Percentiles rank a stretch among this genome's conserved stretches.
These are phyloP conservation scores for Debaryomycetaceae sp. DNA, from an alignment of 1,139 yeast species.

Conservation along the genomic window DNA sequence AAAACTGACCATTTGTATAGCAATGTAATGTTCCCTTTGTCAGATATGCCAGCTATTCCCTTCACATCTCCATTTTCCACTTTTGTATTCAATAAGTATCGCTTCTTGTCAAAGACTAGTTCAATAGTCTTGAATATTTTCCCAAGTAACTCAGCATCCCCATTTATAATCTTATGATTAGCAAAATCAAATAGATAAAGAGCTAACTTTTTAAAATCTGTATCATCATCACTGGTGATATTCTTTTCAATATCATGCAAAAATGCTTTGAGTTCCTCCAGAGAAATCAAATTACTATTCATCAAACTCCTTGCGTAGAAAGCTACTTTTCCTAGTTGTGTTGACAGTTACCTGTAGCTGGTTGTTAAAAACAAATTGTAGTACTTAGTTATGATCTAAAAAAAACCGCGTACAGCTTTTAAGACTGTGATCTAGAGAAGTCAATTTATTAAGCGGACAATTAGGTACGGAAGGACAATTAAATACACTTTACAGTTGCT, in stretches of 20 bases:
- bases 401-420: too few relatives aligned
- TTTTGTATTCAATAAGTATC: conserved; percentile 22
- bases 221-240: conserved; percentile 27
- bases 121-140: conserved; percentile 27
- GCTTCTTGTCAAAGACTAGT: conserved; percentile 26
- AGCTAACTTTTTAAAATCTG: conserved; percentile 36
- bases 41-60: conserved; percentile 3
- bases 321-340: background rate
- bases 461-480: too few relatives aligned
- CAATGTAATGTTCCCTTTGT: conserved; percentile 3
- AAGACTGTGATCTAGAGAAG: too few relatives aligned
- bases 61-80: conserved; percentile 10
- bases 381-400: too few relatives aligned
- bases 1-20: conserved; percentile 33
- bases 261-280: conserved; percentile 22
- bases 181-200: conserved; percentile 34
- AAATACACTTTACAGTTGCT: too few relatives aligned
- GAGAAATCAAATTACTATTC: conserved; percentile 18
- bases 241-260: conserved; percentile 35
- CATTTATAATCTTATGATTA: conserved; percentile 9
- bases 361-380: too few relatives aligned
- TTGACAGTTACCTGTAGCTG: background rate
- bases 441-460: too few relatives aligned
- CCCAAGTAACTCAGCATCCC: conserved; percentile 12
- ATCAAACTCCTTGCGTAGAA: background rate